phyloP scores from a whole-genome alignment of 106 monocot species.

The Apostasia shenzhenica region DNA sequence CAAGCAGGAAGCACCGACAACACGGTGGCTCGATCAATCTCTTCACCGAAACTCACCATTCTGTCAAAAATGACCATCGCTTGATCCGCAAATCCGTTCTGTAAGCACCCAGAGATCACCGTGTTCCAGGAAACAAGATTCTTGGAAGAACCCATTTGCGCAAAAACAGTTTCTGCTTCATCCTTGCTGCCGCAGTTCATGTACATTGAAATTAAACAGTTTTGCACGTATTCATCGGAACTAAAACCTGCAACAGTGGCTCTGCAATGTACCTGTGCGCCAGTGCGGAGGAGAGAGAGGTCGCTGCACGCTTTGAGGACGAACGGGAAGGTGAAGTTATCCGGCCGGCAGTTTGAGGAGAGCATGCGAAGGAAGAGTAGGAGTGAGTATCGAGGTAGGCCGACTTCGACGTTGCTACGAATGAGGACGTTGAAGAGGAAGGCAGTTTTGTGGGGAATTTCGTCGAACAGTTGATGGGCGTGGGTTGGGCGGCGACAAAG shows the following conservation, averaged over 20 bases:
- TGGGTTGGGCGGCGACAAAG: slow-evolving; percentile 12
- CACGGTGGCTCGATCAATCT: slow-evolving; percentile 32
- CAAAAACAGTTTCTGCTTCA: slow-evolving; percentile 34
- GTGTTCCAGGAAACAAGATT: slow-evolving; percentile 52
- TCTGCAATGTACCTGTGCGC: slow-evolving; percentile 29
- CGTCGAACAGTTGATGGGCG: slow-evolving; percentile 52
- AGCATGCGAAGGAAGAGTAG: slow-evolving; percentile 33
- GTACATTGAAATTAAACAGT: slow-evolving; percentile 44
- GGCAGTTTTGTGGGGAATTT: slow-evolving; percentile 15
- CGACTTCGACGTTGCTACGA: slow-evolving; percentile 22
- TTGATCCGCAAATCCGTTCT: slow-evolving; percentile 30
- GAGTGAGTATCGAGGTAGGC: slow-evolving; percentile 24
- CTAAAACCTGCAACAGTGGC: slow-evolving; percentile 32
- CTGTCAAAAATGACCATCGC: slow-evolving; percentile 33
- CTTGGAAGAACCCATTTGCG: slow-evolving; percentile 19
- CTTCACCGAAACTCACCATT: slow-evolving; percentile 24
- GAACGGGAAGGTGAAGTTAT: slow-evolving; percentile 66
- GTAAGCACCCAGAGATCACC: slow-evolving; percentile 39
- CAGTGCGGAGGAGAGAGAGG: slow-evolving; percentile 8
- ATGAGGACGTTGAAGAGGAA: slow-evolving; percentile 55
- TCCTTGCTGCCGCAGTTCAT: slow-evolving; percentile 28
- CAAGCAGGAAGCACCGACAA: slow-evolving; percentile 70
- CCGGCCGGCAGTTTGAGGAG: slow-evolving; percentile 14
- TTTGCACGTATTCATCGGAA: slow-evolving; percentile 37
- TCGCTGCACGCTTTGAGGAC: slow-evolving; percentile 60